Base-by-base conservation (phyloP, 345 rosid species). In the Eucalyptus fibrosa region DNA sequence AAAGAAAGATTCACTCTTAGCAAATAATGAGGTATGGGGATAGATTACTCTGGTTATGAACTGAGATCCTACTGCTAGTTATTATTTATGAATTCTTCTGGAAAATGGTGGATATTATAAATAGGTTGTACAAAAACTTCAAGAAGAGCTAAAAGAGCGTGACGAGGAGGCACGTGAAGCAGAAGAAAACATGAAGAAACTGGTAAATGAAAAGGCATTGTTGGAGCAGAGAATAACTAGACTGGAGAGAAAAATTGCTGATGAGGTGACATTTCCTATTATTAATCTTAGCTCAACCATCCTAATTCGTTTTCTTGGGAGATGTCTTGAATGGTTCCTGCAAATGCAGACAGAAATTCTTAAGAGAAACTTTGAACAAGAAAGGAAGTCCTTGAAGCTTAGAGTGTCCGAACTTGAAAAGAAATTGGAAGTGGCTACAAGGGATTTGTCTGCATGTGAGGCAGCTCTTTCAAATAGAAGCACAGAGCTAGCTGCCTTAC, bases 381-480 rank as follows among this genome's bases (percentile, higher is more conserved):
- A 98, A 92, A 83, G 93, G 88, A 94, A 93, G 89, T 87, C 93
- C 90, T 90, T 96, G 40, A 97, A 94, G 92, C 92, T 94, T 87
- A 93, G 87, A 90, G 93, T 95, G 44, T 91, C 91, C 47, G 97
- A 97, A 91, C 94, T 98, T 87, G 97, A 94, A 93, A 96, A 92
- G 72, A 97, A 95, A 87, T 90, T 98, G 82, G 96, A 92, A 90
- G 91, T 86, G 87, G 92, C 93, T 55, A 91, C 91, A 87, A 93
- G 92, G 90, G 94, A 97, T 44, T 93, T 97, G 87, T 92, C 92
- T 92, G 88, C 49, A 62, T 92, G 94, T 62, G 91, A 96, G 92
- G 94, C 97, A 72, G 92, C 93, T 67, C 93, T 95, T 89, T 94
- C 93, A 89, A 89, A 86, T 50, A 94, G 92, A 93, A 93, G 93